A percentile compares a stretch with the other conserved stretches of the same genome.
phyloP scores from a whole-genome alignment of 805 yeast species.

The Nakazawaea siamensis region DNA sequence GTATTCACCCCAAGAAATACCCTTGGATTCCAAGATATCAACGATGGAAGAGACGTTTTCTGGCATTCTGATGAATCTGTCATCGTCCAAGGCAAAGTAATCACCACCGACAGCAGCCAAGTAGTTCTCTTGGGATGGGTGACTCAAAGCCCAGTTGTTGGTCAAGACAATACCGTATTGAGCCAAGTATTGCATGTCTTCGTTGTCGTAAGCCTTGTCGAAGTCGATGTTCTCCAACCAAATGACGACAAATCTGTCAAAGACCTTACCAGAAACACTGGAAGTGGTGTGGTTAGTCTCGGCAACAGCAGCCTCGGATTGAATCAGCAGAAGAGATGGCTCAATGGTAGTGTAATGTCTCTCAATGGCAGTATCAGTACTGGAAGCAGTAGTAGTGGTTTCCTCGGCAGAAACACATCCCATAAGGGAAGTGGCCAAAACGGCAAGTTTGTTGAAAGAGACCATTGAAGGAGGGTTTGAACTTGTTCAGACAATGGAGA shows the following conservation, averaged over 20 bases:
- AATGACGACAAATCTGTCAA: constrained; percentile 32
- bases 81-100: constrained; percentile 39
- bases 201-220: constrained; percentile 39
- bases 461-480: too few relatives aligned
- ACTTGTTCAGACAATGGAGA: too few relatives aligned
- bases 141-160: constrained; percentile 45
- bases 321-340: constrained; percentile 26
- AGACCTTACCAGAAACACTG: constrained; percentile 28
- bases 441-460: too few relatives aligned
- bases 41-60: constrained; percentile 37
- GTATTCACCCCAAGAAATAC: constrained; percentile 46
- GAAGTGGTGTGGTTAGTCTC: constrained; percentile 22
- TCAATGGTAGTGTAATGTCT: constrained; percentile 22
- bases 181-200: constrained; percentile 33
- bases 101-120: constrained; percentile 43
- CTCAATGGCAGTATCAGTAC: constrained; percentile 9
- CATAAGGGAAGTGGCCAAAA: too few relatives aligned
- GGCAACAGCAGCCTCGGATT: constrained; percentile 26
- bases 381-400: too few relatives aligned
- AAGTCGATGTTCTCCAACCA: constrained; percentile 47
- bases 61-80: constrained; percentile 36
- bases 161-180: constrained; percentile 34
- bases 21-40: constrained; percentile 36
- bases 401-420: too few relatives aligned
- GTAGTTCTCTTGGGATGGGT: constrained; percentile 49